These are phyloP conservation scores for Periconia sp. DNA, from an alignment of 2,329 filamentous ascomycete species.

Conservation along the genomic window DNA sequence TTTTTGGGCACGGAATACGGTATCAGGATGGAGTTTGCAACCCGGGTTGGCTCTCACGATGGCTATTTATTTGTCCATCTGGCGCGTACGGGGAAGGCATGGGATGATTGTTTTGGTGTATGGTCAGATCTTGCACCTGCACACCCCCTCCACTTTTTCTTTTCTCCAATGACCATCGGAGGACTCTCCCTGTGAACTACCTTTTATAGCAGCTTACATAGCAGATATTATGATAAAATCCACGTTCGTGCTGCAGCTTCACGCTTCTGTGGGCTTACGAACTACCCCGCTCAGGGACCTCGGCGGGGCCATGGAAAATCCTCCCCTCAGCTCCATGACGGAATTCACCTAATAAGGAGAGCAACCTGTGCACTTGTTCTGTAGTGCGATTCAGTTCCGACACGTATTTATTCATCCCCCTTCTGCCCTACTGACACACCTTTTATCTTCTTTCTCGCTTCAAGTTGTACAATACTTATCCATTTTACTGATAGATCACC, in stretches of 20 bases:
- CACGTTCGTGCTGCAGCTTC: conserved; percentile 3
- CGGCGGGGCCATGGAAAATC: conserved; percentile 10
- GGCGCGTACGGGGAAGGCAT: conserved; percentile 6
- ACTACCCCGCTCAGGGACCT: conserved; percentile 14
- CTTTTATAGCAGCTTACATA: conserved; percentile 5
- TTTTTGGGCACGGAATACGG: conserved; percentile 16
- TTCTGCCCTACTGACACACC: not conserved
- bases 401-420: too few relatives aligned
- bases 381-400: too few relatives aligned
- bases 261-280: conserved; percentile 1
- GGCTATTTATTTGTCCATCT: conserved; percentile 8
- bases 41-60: conserved; percentile 4
- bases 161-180: not conserved
- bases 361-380: too few relatives aligned
- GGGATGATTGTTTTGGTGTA: conserved; percentile 9
- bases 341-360: too few relatives aligned
- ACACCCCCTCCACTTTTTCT: not conserved
- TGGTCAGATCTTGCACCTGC: conserved; percentile 1
- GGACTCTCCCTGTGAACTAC: not conserved
- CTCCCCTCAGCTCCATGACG: too few relatives aligned
- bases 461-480: too few relatives aligned
- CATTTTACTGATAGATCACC: too few relatives aligned
- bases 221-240: conserved; percentile 7
- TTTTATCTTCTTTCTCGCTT: too few relatives aligned
- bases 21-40: conserved; percentile 10